Conservation (phyloP, 176 grass and related monocot genomes). For the Zea mays region DNA sequence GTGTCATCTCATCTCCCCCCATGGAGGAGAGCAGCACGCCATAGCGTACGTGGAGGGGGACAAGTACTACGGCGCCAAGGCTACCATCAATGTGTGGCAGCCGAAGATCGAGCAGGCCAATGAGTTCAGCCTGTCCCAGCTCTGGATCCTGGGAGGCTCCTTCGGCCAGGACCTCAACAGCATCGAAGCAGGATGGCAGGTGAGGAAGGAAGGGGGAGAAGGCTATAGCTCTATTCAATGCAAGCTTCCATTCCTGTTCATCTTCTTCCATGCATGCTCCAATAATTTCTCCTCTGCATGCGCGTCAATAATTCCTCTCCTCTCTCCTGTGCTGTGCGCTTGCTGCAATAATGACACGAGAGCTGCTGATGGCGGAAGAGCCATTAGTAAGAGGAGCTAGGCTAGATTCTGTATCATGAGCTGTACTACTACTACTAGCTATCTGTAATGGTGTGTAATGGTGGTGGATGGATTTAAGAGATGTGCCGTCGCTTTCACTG, state of each 20-base stretch:
- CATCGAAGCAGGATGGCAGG: conserved; percentile 97
- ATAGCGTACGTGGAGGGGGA: conserved; percentile 86
- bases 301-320: conserved; percentile 35
- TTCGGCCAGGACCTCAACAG: conserved; percentile 89
- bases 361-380: conserved; percentile 24
- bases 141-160: conserved; percentile 84
- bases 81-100: conserved; percentile 89
- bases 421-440: too few species aligned
- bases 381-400: conserved; percentile 32
- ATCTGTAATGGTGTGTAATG: too few species aligned
- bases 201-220: conserved; percentile 36
- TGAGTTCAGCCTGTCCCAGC: conserved; percentile 88
- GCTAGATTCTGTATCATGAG: conserved; percentile 30
- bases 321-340: not conserved
- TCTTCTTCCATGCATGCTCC: conserved; percentile 25
- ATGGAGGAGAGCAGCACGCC: conserved; percentile 67
- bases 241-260: conserved; percentile 50
- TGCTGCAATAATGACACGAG: conserved; percentile 43
- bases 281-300: conserved; percentile 48
- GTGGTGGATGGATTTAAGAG: too few species aligned
- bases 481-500: not conserved
- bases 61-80: conserved; percentile 82
- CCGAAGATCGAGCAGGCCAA: conserved; percentile 78
- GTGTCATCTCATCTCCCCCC: not conserved
- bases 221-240: conserved; percentile 49